A percentile compares a stretch with the other conserved stretches of the same genome.
Evolutionary conservation across 441 rosid species (phyloP).

Genomic region (Raphanus hybrid): DNA sequence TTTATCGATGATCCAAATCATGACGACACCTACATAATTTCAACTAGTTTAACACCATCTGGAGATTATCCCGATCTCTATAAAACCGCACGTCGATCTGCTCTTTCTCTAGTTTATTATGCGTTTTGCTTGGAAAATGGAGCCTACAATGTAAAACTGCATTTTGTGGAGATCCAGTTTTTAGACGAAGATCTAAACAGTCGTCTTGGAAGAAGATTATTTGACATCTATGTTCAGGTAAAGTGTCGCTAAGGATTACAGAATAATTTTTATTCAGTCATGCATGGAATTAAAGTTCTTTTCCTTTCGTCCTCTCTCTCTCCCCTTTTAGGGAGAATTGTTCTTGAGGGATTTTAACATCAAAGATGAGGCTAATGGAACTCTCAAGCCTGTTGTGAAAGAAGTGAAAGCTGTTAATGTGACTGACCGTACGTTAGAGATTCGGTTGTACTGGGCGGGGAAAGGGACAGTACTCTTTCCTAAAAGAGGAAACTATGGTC

Average conservation of each 20-base stretch:
- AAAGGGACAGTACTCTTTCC: constrained; percentile 41
- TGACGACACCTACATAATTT: constrained; percentile 33
- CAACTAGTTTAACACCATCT: constrained; percentile 44
- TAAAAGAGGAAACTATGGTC: constrained; percentile 36
- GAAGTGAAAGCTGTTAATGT: constrained; percentile 18
- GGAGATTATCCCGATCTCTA: constrained; percentile 34
- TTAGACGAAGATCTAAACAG: constrained; percentile 30
- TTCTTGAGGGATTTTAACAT: constrained; percentile 53
- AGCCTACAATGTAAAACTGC: constrained; percentile 50
- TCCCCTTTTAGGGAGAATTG: constrained; percentile 44
- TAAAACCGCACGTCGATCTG: constrained; percentile 55
- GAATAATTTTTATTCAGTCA: background rate
- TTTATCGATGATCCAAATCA: constrained; percentile 44
- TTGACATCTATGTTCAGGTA: constrained; percentile 74
- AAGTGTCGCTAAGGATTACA: background rate
- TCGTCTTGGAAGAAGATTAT: constrained; percentile 54
- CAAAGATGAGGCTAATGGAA: constrained; percentile 46
- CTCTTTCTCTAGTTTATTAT: constrained; percentile 60
- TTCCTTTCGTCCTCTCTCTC: background rate
- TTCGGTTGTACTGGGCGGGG: constrained; percentile 40
- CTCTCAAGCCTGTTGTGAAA: constrained; percentile 41
- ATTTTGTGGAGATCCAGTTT: constrained; percentile 68
- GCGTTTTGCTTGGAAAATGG: constrained; percentile 59
- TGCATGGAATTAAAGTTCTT: background rate
- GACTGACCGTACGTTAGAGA: constrained; percentile 28